A percentile compares a stretch with the other conserved stretches of the same genome.
Conservation (phyloP, 768 basidiomycete species). For the Mycena belliarum region DNA sequence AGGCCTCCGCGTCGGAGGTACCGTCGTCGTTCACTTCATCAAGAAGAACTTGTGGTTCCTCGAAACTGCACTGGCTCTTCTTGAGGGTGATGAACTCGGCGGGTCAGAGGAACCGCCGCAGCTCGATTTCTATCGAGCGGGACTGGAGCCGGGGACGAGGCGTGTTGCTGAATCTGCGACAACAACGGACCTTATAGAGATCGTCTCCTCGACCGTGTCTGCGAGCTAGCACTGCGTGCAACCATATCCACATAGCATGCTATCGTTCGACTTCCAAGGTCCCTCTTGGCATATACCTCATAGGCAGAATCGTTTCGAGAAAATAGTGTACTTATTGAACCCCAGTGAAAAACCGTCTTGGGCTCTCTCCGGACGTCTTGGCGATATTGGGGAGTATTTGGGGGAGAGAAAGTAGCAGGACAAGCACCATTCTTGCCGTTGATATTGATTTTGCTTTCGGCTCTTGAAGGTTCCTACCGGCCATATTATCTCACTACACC, state of each 20-base stretch:
- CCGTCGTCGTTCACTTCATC: slow-evolving; percentile 94
- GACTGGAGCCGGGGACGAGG: slow-evolving; percentile 1
- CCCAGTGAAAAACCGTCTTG: too few species aligned
- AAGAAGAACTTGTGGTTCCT: slow-evolving; percentile 97
- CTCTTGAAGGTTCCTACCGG: too few species aligned
- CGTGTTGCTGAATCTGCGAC: neutral
- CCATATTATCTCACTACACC: too few species aligned
- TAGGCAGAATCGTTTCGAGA: slow-evolving; percentile 15
- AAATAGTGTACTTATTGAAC: slow-evolving; percentile 26
- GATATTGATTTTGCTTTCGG: too few species aligned
- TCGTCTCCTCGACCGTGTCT: neutral
- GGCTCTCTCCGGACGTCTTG: too few species aligned
- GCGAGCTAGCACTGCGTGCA: too few species aligned
- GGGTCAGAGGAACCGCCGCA: slow-evolving; percentile 49
- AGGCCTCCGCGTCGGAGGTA: slow-evolving; percentile 80
- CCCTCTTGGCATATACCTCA: slow-evolving; percentile 19
- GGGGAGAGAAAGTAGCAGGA: too few species aligned
- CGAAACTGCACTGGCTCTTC: slow-evolving; percentile 86
- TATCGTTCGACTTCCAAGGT: neutral
- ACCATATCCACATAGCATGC: neutral
- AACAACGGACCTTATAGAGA: slow-evolving; percentile 15
- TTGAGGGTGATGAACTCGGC: slow-evolving; percentile 76
- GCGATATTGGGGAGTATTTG: too few species aligned
- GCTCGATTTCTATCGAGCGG: slow-evolving; percentile 13
- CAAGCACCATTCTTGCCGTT: too few species aligned